These are phyloP conservation scores for Phytophthora capsici DNA, from an alignment of 352 stramenopile genomes.

Conservation along the genomic window DNA sequence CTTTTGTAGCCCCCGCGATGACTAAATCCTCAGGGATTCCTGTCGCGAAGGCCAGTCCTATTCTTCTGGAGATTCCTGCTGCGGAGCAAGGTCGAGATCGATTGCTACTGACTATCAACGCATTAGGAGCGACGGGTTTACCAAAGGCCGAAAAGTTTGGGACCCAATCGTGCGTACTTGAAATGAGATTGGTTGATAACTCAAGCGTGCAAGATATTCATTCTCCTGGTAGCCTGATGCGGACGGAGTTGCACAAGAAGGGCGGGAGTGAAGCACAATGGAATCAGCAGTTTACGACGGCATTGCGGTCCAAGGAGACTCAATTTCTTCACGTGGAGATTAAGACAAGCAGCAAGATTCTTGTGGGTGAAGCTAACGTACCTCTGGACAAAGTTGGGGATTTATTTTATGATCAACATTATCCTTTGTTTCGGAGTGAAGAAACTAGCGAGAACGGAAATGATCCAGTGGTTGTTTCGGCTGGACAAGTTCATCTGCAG, in stretches of 20 bases:
- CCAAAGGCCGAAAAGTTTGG: conserved; percentile 80
- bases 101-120: conserved; percentile 61
- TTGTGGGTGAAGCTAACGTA: conserved; percentile 69
- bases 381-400: conserved; percentile 48
- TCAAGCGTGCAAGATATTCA: conserved; percentile 14
- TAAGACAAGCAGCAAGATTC: conserved; percentile 68
- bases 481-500: conserved; percentile 71
- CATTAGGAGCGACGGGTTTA: conserved; percentile 61
- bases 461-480: conserved; percentile 24
- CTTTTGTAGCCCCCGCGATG: conserved; percentile 28
- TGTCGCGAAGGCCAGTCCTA: conserved; percentile 27
- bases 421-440: conserved; percentile 45
- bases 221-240: conserved; percentile 32
- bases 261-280: conserved; percentile 82
- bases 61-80: conserved; percentile 59
- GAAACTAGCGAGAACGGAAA: conserved; percentile 19
- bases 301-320: conserved; percentile 55
- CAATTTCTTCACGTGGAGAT: conserved; percentile 64
- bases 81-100: conserved; percentile 27
- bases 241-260: conserved; percentile 80
- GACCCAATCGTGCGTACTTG: conserved; percentile 74
- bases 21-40: conserved; percentile 31
- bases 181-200: conserved; percentile 54
- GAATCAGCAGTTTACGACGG: conserved; percentile 80
- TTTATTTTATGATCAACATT: conserved; percentile 72